phyloP scores from a whole-genome alignment of 768 basidiomycete species.

The Tubosaeta sp. region DNA sequence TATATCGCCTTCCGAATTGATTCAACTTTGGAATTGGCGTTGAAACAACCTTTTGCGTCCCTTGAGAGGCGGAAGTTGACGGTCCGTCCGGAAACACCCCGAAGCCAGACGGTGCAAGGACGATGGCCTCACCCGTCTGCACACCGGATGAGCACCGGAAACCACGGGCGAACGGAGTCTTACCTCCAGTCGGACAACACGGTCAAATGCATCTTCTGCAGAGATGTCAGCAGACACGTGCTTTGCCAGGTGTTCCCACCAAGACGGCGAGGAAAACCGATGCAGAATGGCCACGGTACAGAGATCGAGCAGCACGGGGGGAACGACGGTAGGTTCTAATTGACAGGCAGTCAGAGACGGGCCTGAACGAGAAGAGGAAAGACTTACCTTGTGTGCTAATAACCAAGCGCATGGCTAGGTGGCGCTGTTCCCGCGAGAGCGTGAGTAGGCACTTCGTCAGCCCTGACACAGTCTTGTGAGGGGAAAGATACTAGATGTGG shows the following conservation, averaged over 20 bases:
- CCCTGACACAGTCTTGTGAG: conserved; percentile 41
- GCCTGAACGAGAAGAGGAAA: background rate
- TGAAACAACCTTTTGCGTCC: background rate
- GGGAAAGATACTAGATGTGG: conserved; percentile 53
- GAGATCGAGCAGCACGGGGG: conserved; percentile 61
- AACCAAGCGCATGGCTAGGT: conserved; percentile 66
- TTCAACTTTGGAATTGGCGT: conserved; percentile 30
- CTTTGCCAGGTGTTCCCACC: conserved; percentile 67
- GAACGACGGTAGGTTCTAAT: conserved; percentile 69
- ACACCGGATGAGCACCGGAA: background rate
- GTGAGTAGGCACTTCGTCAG: conserved; percentile 56
- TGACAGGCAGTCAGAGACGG: background rate
- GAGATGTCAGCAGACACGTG: conserved; percentile 66
- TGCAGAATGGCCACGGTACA: conserved; percentile 65
- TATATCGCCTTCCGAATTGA: conserved; percentile 54
- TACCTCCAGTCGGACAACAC: conserved; percentile 63
- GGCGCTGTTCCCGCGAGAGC: conserved; percentile 65
- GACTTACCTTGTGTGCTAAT: conserved; percentile 67
- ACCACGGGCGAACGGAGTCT: conserved; percentile 1
- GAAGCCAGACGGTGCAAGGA: conserved; percentile 63
- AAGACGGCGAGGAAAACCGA: conserved; percentile 70
- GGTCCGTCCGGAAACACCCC: conserved; percentile 34
- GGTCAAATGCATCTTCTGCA: conserved; percentile 56
- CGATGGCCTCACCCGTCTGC: conserved; percentile 69
- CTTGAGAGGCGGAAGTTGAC: conserved; percentile 1